Evolutionary conservation across 192 early-diverging fungal species (phyloP).

Genomic region (Podochytrium sp.): DNA sequence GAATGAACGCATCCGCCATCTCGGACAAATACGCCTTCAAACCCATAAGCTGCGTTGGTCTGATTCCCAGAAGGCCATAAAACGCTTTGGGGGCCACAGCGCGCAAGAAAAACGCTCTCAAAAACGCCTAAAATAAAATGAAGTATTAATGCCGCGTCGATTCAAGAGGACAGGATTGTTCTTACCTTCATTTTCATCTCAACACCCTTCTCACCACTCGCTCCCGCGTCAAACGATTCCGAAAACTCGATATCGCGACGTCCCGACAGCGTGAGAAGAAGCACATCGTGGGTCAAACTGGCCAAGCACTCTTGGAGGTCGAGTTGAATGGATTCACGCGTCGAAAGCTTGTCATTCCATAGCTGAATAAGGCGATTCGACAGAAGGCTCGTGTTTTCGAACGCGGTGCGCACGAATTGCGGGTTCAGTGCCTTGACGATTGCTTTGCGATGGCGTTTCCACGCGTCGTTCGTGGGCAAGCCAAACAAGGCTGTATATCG

Average conservation of each 20-base stretch:
- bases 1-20: neutral
- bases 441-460: constrained; percentile 7
- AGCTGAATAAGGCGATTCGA: neutral
- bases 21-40: neutral
- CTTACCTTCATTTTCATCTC: no score
- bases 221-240: no score
- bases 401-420: neutral
- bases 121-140: no score
- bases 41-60: neutral
- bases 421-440: neutral
- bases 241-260: no score
- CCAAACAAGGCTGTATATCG: constrained; percentile 8
- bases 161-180: no score
- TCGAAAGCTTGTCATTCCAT: neutral
- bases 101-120: neutral
- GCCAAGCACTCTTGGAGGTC: no score
- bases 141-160: no score
- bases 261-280: no score
- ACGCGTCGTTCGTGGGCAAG: neutral
- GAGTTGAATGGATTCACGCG: neutral
- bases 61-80: neutral
- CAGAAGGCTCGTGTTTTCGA: neutral
- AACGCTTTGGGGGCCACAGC: neutral
- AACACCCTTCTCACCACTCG: no score
- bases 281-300: no score